Percentiles rank a stretch among this genome's conserved stretches.
These are phyloP conservation scores for Clonostachys sp. DNA, from an alignment of 2,329 filamentous ascomycete genomes.

Conservation along the genomic window DNA sequence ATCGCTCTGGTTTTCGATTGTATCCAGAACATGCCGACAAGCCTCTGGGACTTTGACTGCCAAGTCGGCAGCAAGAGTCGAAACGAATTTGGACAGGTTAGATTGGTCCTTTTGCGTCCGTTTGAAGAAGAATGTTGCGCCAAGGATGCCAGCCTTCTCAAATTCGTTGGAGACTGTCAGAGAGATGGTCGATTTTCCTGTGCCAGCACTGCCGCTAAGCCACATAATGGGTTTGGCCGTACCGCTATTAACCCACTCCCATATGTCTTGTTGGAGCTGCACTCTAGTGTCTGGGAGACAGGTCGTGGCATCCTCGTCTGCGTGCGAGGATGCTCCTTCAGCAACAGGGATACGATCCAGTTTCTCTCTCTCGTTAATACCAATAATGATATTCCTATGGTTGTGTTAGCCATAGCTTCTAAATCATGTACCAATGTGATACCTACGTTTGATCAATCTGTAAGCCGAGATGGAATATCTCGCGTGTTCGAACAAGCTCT, in stretches of 20 bases:
- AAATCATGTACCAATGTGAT: no score
- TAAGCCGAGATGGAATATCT: no score
- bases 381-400: no score
- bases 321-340: no score
- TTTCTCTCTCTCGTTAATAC: no score
- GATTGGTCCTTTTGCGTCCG: constrained; percentile 30
- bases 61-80: constrained; percentile 30
- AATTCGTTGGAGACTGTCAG: constrained; percentile 17
- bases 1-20: constrained; percentile 19
- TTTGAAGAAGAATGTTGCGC: constrained; percentile 39
- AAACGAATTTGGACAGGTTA: constrained; percentile 25
- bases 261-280: constrained; percentile 20
- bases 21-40: constrained; percentile 12
- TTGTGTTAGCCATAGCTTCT: no score
- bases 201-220: constrained; percentile 31
- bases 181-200: constrained; percentile 32
- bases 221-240: constrained; percentile 20
- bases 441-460: no score
- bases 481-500: no score
- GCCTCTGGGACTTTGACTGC: constrained; percentile 16
- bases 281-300: constrained; percentile 22
- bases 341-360: no score
- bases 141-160: constrained; percentile 8
- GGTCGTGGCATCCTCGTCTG: background rate
- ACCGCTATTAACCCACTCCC: constrained; percentile 15